phyloP scores from a whole-genome alignment of 2,329 filamentous ascomycete species.

The Sclerotinia glacialis region DNA sequence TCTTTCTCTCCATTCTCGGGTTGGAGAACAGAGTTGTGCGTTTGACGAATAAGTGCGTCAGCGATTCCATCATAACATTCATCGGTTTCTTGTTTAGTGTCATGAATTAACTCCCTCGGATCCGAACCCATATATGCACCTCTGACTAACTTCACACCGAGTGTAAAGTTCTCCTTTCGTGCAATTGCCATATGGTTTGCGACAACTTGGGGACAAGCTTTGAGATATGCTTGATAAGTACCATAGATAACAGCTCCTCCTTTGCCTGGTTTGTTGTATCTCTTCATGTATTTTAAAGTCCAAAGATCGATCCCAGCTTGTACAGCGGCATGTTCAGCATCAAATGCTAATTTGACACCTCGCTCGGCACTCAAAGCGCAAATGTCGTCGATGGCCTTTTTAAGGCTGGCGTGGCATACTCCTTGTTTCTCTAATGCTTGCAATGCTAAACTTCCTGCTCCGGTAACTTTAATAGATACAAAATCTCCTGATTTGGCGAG shows the following conservation, averaged over 20 bases:
- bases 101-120: conserved; percentile 66
- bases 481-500: conserved; percentile 52
- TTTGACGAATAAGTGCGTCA: conserved; percentile 61
- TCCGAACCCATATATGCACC: conserved; percentile 72
- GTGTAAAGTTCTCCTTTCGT: conserved; percentile 56
- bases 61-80: conserved; percentile 69
- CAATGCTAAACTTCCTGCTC: conserved; percentile 72
- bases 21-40: conserved; percentile 56
- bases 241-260: conserved; percentile 71
- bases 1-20: conserved; percentile 42
- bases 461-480: conserved; percentile 67
- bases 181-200: conserved; percentile 59
- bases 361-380: conserved; percentile 68
- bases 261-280: conserved; percentile 62
- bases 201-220: conserved; percentile 57
- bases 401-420: conserved; percentile 62
- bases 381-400: conserved; percentile 68
- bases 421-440: conserved; percentile 61
- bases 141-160: conserved; percentile 73
- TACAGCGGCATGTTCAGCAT: conserved; percentile 78
- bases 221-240: conserved; percentile 77
- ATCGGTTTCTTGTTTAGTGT: conserved; percentile 70
- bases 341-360: conserved; percentile 73
- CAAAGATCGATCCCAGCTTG: conserved; percentile 79
- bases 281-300: conserved; percentile 72